Base-by-base conservation (phyloP, 2,329 filamentous ascomycete genomes). In the Colletotrichum tabaci region DNA sequence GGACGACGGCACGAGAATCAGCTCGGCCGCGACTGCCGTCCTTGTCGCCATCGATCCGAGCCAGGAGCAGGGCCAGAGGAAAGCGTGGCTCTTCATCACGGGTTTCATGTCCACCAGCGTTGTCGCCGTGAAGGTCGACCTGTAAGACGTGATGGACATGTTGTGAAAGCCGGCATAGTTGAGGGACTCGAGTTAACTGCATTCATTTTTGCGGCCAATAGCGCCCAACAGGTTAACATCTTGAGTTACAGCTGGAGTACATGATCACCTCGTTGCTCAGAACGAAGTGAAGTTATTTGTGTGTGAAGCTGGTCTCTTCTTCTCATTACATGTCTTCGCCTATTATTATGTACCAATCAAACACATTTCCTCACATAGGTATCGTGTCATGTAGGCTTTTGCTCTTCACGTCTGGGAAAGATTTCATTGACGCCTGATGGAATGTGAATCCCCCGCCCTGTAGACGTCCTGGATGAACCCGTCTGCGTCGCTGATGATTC, bases 41-140 rank as follows among this genome's bases (percentile, higher is more conserved):
- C 68, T 91, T 53, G 82, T 91, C 1, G 84, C 85, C 0, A 85
- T 89, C 62, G 84, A 89, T 49, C 87, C 87, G 0, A 75, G 76
- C 16, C 74, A 80, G 15, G 84, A 85, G 58, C 79, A 73, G 0
- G 83, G 84, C 0, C 81, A 83, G 74, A 83, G 85, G 21, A 83
- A 84, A 71, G 89, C 84, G 0, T 90, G 88, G 87, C 76, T 91
- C 18, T 91, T 89, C 77, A 84, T 87, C 2, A 88, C 88, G 0
- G 89, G 90, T 0, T 88, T 89, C 66, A 72, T 87, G 71, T 85
- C 87, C 2, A 79, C 81, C 42, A 84, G 78, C 67, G 80, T 87
- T 44, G 76, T 90, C 72, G 88, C 87, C 13, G 82, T 87, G 23
- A 86, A 86, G 77, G 84, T 91, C 42, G 83, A 89, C 74, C 77